Base-by-base conservation (phyloP, 345 rosid species). In the Eutrema japonicum region DNA sequence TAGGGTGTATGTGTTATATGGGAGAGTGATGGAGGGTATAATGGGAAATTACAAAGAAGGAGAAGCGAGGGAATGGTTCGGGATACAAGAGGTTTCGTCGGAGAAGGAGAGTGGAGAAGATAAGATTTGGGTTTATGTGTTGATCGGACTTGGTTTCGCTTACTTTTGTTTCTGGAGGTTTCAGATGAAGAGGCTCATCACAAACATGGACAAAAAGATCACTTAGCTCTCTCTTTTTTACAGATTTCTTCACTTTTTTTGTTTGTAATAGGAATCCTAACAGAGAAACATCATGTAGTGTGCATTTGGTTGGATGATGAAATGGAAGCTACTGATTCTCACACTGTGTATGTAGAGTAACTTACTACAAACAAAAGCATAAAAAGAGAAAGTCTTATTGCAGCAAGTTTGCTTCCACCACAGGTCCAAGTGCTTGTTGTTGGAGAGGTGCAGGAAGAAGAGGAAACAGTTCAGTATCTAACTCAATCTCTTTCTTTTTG, bases 101-200 rank as follows among this genome's bases (percentile, higher is more conserved):
- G 87, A 77, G 79, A 82, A 52, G 69, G 94, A 83, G 70, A 62
- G 80, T 16, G 64, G 76, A 4, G 92, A 73, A 11, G 89, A 87
- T 32, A 83, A 85, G 62, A 66, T 89, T 30, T 91, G 90, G 94
- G 50, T 91, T 4, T 85, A 76, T 62, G 83, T 86, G 18, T 40
- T 89, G 83, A 0, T 89, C 4, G 96, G 98, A 5, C 57, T 91
- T 66, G 98, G 96, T 50, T 75, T 93, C 68, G 91, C 89, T 64
- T 87, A 87, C 79, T 90, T 93, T 51, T 42, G 85, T 77, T 57
- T 85, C 71, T 87, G 97, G 93, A 87, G 91, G 83, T 81, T 89
- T 64, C 86, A 88, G 76, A 90, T 93, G 98, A 85, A 68, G 74
- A 81, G 61, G 48, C 93, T 93, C 8, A 85, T 83, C 3, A 76